Base-by-base conservation (phyloP, 2,329 filamentous ascomycete genomes). In the Trichothecium roseum region DNA sequence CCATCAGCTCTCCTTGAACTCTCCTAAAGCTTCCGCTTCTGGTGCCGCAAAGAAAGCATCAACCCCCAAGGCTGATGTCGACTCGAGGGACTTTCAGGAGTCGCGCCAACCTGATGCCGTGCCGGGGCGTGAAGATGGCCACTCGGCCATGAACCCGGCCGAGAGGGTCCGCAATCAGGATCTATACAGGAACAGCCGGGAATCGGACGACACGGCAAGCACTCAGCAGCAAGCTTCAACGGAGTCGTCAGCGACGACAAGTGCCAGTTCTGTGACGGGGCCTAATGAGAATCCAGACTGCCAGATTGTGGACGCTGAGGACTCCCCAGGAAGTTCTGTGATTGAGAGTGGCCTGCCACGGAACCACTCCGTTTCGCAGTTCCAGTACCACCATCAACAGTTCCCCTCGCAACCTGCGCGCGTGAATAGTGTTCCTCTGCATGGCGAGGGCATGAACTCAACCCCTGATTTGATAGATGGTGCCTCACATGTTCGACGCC, bases 311-410 rank as follows among this genome's bases (percentile, higher is more conserved):
- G 20, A 24, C 10, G 20, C 10, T 6, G 60, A 55, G n/a, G 53
- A 56, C 28, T 74, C 69, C 8, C 60, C 63, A 2, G 64, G 63
- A 37, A 71, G 68, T 47, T 74, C 70, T 6, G 48, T 71, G 20
- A 55, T 66, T 18, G 66, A 71, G 29, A 64, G 62, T 13, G 55
- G 57, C 35, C 48, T 59, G 34, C 48, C 57, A 5, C 59, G 55
- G 37, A 59, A 53, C 42, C 59, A 63, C 36, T 54, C 63, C 4
- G 68, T 78, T 8, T 70, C 74, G 9, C 68, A 68, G 42, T 65
- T 79, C 37, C 74, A 79, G 48, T 79, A 81, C 45, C 72, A 79
- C 45, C 74, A 79, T 44, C 74, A 75, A 44, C 64, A 67, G 34
- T 53, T 64, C 2, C 62, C 60, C 8, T 14, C 29, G 2, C 62